A percentile compares a stretch with the other conserved stretches of the same genome.
phyloP scores from a whole-genome alignment of 345 rosid genomes.

The Eucalyptus tenuipes region DNA sequence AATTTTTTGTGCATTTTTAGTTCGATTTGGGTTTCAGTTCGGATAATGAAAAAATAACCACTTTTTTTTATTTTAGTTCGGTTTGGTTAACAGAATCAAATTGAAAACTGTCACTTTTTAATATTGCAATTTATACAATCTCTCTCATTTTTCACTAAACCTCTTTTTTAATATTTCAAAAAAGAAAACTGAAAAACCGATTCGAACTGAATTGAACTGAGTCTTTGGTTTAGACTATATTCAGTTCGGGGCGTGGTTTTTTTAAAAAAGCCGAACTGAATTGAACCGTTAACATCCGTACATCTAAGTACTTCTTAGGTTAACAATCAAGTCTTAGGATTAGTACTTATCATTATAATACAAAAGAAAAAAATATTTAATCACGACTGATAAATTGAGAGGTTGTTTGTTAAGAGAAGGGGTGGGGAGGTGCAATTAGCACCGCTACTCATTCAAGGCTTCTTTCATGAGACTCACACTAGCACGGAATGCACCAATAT shows the following conservation, averaged over 20 bases:
- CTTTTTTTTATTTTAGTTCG: too few species aligned
- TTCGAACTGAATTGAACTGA: rapidly evolving
- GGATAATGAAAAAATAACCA: too few species aligned
- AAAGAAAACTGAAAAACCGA: too few species aligned
- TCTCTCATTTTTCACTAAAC: too few species aligned
- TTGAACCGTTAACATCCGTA: rapidly evolving
- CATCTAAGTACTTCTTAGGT: background rate
- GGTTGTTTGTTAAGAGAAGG: background rate
- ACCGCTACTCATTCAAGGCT: background rate
- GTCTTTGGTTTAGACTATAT: too few species aligned
- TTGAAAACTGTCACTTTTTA: too few species aligned
- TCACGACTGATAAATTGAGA: rapidly evolving
- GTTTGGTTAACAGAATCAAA: too few species aligned
- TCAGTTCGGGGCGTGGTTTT: rapidly evolving
- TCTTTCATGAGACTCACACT: background rate
- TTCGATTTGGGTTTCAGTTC: rapidly evolving
- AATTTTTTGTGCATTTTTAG: rapidly evolving
- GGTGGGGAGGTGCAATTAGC: background rate
- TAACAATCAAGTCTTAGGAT: background rate
- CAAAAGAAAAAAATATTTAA: background rate
- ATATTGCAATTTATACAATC: too few species aligned
- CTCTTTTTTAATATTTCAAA: too few species aligned
- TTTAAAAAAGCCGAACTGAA: too few species aligned
- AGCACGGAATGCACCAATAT: background rate
- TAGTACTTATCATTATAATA: background rate